Percentiles rank a stretch among this genome's conserved stretches.
Evolutionary conservation across 1,139 yeast species (phyloP).

Genomic region (Zygosaccharomyces pseudobailii): DNA sequence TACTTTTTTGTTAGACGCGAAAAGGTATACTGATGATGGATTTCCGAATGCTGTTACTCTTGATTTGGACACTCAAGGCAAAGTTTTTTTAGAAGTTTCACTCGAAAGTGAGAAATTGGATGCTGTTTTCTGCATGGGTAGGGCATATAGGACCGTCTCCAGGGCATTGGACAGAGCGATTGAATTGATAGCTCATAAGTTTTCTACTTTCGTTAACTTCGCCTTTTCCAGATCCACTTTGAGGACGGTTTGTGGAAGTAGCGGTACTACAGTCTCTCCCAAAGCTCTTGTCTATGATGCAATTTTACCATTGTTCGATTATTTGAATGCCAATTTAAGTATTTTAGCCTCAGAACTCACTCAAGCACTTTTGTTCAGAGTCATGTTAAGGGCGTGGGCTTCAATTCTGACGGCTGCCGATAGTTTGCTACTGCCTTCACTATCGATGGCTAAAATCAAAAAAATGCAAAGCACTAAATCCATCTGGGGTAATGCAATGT

Average conservation of each 20-base stretch:
- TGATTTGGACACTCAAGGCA: slow-evolving; percentile 67
- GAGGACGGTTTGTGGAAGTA: slow-evolving; percentile 49
- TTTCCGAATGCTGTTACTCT: slow-evolving; percentile 57
- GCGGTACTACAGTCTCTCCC: slow-evolving; percentile 44
- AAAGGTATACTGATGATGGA: slow-evolving; percentile 62
- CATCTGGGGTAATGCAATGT: slow-evolving; percentile 36
- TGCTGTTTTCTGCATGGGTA: slow-evolving; percentile 73
- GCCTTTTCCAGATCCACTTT: slow-evolving; percentile 47
- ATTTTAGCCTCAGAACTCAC: slow-evolving; percentile 64
- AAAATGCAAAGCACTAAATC: slow-evolving; percentile 30
- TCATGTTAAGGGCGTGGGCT: slow-evolving; percentile 76
- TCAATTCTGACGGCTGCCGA: slow-evolving; percentile 63
- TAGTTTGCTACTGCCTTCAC: slow-evolving; percentile 61
- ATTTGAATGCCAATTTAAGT: slow-evolving; percentile 63
- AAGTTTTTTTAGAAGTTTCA: slow-evolving; percentile 57
- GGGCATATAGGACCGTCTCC: slow-evolving; percentile 60
- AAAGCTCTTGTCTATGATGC: slow-evolving; percentile 60
- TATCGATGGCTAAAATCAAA: slow-evolving; percentile 52
- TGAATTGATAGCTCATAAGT: slow-evolving; percentile 62
- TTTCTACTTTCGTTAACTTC: slow-evolving; percentile 42
- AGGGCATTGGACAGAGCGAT: slow-evolving; percentile 62
- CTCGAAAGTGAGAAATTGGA: slow-evolving; percentile 76
- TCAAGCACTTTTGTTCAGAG: slow-evolving; percentile 52
- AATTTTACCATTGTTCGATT: slow-evolving; percentile 69
- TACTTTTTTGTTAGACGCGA: slow-evolving; percentile 58